Percentiles rank a stretch among this genome's conserved stretches.
Conservation (phyloP, 805 yeast genomes). For the Starmerella scarabaei region DNA sequence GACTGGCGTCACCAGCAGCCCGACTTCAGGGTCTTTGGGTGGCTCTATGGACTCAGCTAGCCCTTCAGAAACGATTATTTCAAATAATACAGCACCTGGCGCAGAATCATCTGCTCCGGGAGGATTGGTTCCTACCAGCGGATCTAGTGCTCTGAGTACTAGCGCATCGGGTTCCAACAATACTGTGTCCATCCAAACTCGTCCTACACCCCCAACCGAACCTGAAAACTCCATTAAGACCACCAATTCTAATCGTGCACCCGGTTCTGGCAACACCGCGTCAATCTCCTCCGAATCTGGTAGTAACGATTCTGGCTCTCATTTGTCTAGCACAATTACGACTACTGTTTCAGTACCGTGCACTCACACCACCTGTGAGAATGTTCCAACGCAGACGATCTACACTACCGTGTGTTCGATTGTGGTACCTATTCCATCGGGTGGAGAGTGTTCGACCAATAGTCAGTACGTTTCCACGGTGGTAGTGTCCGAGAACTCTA, state of each 20-base stretch:
- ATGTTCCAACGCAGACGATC: constrained; percentile 3
- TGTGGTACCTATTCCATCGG: constrained; percentile 6
- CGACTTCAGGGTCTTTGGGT: no score
- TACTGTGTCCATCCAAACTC: no score
- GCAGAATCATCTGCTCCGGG: neutral
- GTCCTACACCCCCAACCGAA: neutral
- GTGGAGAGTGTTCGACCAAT: neutral
- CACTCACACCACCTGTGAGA: constrained; percentile 9
- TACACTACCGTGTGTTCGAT: constrained; percentile 15
- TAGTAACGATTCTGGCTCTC: no score
- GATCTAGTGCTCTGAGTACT: neutral
- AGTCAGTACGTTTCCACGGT: neutral
- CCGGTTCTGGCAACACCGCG: no score
- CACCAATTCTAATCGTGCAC: neutral
- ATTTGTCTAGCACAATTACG: no score
- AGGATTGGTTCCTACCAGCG: no score
- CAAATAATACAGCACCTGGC: neutral
- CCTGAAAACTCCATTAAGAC: neutral
- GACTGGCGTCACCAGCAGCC: neutral
- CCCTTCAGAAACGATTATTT: no score
- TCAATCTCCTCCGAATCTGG: no score
- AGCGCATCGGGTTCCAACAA: no score
- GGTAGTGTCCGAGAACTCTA: neutral
- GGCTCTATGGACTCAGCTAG: no score
- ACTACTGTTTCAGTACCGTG: constrained; percentile 14